phyloP scores from a whole-genome alignment of 1,284 basidiomycete genomes.

The Ceratobasidium sp. region DNA sequence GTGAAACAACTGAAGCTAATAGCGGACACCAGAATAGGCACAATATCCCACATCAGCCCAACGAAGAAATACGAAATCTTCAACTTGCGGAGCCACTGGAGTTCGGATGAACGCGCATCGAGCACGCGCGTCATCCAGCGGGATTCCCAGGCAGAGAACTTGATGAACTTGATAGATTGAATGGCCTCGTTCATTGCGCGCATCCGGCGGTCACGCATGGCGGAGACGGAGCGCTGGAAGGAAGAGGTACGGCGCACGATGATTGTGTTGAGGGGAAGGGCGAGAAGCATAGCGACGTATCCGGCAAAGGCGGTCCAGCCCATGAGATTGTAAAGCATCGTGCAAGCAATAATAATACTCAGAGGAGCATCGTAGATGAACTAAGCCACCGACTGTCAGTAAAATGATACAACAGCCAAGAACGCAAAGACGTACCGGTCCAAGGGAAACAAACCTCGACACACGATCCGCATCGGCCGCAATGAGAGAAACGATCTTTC shows the following conservation, averaged over 20 bases:
- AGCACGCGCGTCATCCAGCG: conserved; percentile 41
- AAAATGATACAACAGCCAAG: no score
- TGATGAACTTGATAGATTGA: conserved; percentile 47
- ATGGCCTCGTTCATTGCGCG: conserved; percentile 45
- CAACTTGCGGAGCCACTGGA: conserved; percentile 28
- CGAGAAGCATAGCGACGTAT: conserved; percentile 39
- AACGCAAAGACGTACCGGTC: conserved; percentile 6
- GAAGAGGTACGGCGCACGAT: conserved; percentile 7
- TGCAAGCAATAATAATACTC: conserved; percentile 13
- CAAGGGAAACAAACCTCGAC: conserved; percentile 8
- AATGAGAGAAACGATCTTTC: conserved; percentile 44
- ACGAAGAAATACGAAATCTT: conserved; percentile 17
- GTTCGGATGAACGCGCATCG: conserved; percentile 21
- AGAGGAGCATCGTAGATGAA: conserved; percentile 31
- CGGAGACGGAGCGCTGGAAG: conserved; percentile 9
- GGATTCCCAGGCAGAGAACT: conserved; percentile 47
- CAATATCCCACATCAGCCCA: conserved; percentile 41
- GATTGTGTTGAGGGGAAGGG: conserved; percentile 38
- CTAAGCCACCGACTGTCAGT: no score
- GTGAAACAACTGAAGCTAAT: conserved; percentile 43
- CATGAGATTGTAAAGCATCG: conserved; percentile 42
- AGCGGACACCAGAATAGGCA: conserved; percentile 34
- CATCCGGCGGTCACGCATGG: conserved; percentile 44
- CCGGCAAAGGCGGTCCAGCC: conserved; percentile 44
- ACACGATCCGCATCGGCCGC: conserved; percentile 13